These are phyloP conservation scores for Kodamaea restingae DNA, from an alignment of 805 yeast species.

Conservation along the genomic window DNA sequence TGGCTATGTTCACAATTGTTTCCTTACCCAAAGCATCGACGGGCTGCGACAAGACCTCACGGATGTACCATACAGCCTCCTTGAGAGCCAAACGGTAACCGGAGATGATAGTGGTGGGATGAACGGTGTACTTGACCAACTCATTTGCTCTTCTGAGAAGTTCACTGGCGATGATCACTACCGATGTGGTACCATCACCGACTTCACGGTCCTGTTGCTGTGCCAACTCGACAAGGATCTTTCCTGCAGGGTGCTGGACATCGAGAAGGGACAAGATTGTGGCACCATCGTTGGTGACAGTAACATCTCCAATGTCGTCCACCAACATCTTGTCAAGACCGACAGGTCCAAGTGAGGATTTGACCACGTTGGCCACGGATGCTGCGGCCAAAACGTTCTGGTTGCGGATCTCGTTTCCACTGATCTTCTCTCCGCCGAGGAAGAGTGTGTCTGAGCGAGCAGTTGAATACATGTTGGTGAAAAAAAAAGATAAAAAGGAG, in stretches of 20 bases:
- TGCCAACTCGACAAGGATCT: conserved; percentile 92
- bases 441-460: conserved; percentile 91
- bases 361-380: conserved; percentile 78
- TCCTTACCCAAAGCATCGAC: conserved; percentile 81
- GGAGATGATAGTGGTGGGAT: conserved; percentile 96
- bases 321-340: conserved; percentile 98
- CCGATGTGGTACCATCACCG: conserved; percentile 98
- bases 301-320: conserved; percentile 98
- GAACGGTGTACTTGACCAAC: conserved; percentile 86
- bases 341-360: conserved; percentile 95
- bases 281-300: conserved; percentile 98
- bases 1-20: conserved; percentile 84
- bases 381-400: conserved; percentile 94
- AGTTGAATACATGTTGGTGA: conserved; percentile 55
- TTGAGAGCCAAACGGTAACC: conserved; percentile 92
- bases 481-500: background rate
- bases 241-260: conserved; percentile 99
- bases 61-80: conserved; percentile 84
- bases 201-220: conserved; percentile 99
- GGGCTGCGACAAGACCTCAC: conserved; percentile 75
- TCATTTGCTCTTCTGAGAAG: conserved; percentile 89
- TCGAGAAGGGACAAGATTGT: conserved; percentile 86
- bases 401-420: conserved; percentile 94
- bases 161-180: conserved; percentile 93
- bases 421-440: conserved; percentile 91